Evolutionary conservation across 1,139 yeast species (phyloP).

Genomic region (Yamadazyma mexicana): DNA sequence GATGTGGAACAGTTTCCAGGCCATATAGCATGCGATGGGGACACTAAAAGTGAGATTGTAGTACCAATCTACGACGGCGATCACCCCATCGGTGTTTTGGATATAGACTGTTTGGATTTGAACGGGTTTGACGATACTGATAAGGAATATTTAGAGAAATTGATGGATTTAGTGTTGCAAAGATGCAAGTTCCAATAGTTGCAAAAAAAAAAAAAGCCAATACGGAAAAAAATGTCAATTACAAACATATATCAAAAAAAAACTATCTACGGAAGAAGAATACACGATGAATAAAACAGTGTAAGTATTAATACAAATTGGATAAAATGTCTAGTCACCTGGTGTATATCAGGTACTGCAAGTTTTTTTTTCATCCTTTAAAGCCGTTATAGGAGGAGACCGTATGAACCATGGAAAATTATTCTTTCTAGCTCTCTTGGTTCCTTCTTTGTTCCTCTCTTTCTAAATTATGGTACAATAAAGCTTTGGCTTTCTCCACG

Average conservation of each 20-base stretch:
- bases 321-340: background rate
- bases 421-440: conserved; percentile 1
- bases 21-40: conserved; percentile 97
- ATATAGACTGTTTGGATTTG: conserved; percentile 71
- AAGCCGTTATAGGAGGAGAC: no score
- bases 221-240: background rate
- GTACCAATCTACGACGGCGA: conserved; percentile 67
- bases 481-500: conserved; percentile 67
- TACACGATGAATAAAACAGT: conserved; percentile 1
- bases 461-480: conserved; percentile 74
- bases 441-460: conserved; percentile 42
- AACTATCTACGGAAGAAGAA: conserved; percentile 1
- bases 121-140: conserved; percentile 71
- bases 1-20: conserved; percentile 83
- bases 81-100: conserved; percentile 70
- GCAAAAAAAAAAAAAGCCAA: no score
- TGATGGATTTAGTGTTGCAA: conserved; percentile 52
- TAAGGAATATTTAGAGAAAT: conserved; percentile 53
- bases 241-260: conserved; percentile 1
- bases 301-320: conserved; percentile 1
- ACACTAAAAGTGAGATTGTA: conserved; percentile 88
- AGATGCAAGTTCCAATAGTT: conserved; percentile 38
- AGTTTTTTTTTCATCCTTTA: no score
- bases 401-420: no score
- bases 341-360: no score